Percentiles rank a stretch among this genome's conserved stretches.
Evolutionary conservation across 768 basidiomycete species (phyloP).

Genomic region (Macrolepiota fuliginosa): DNA sequence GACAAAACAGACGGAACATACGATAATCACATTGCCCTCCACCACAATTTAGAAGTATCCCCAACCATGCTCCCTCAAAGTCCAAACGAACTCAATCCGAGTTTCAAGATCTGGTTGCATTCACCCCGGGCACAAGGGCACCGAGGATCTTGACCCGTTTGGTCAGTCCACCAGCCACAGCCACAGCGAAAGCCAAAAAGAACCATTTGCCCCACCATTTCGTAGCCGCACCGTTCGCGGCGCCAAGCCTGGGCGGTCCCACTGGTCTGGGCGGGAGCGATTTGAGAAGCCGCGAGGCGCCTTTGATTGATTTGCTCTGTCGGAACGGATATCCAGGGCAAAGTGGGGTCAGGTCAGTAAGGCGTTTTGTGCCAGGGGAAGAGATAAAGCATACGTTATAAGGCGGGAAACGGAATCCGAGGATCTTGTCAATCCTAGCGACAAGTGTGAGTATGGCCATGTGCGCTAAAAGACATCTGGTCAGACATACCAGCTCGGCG

Average conservation of each 20-base stretch:
- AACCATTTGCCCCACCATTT: conserved; percentile 47
- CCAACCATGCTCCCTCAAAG: not conserved
- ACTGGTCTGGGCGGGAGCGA: conserved; percentile 42
- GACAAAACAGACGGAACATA: no score
- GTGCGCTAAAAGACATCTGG: not conserved
- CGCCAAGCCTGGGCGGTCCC: conserved; percentile 32
- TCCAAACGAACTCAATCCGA: not conserved
- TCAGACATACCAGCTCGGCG: conserved; percentile 50
- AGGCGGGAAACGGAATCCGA: conserved; percentile 61
- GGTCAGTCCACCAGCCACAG: conserved; percentile 42
- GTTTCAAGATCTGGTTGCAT: not conserved
- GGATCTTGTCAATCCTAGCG: conserved; percentile 45
- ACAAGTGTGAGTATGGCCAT: not conserved
- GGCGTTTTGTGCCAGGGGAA: not conserved
- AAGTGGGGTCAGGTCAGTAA: no score
- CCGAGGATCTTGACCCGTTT: conserved; percentile 30
- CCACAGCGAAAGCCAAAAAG: conserved; percentile 42
- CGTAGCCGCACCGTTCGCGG: conserved; percentile 13
- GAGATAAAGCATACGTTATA: conserved; percentile 36
- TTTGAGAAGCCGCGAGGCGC: not conserved
- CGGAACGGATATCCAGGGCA: no score
- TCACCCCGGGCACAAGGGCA: not conserved
- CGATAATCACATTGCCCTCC: no score
- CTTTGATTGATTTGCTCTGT: conserved; percentile 1
- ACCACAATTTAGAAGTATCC: no score